A percentile compares a stretch with the other conserved stretches of the same genome.
phyloP scores from a whole-genome alignment of 2,329 filamentous ascomycete species.

The Ilyonectria destructans region DNA sequence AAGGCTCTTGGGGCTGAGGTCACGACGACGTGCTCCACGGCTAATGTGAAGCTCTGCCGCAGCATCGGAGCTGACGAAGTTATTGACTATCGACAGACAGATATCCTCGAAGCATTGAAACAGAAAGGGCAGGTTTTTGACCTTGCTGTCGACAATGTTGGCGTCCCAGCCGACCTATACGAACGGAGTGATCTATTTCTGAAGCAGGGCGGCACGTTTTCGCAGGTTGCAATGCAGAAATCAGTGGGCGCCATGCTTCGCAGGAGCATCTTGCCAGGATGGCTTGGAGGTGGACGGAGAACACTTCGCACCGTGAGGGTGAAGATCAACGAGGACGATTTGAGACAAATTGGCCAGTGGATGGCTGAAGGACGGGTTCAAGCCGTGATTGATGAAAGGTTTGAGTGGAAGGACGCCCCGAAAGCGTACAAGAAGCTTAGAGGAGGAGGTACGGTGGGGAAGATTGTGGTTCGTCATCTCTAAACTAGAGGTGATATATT shows the following conservation, averaged over 20 bases:
- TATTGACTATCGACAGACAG: slow-evolving; percentile 53
- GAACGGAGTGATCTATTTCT: slow-evolving; percentile 39
- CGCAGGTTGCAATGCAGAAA: slow-evolving; percentile 39
- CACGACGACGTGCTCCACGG: slow-evolving; percentile 54
- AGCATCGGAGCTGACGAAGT: slow-evolving; percentile 56
- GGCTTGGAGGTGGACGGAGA: slow-evolving; percentile 36
- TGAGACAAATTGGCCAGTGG: slow-evolving; percentile 35
- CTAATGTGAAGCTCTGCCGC: slow-evolving; percentile 54
- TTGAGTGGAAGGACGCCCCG: slow-evolving; percentile 42
- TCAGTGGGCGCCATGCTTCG: slow-evolving; percentile 11
- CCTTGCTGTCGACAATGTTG: slow-evolving; percentile 50
- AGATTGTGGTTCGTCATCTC: slow-evolving; percentile 43
- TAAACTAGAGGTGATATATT: not conserved
- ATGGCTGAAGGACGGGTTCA: slow-evolving; percentile 48
- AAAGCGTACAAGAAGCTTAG: slow-evolving; percentile 45
- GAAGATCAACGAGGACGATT: slow-evolving; percentile 10
- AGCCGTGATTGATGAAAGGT: slow-evolving; percentile 41
- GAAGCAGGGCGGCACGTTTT: slow-evolving; percentile 38
- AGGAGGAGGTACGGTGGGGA: slow-evolving; percentile 42
- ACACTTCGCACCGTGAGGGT: slow-evolving; percentile 23
- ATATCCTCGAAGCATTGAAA: slow-evolving; percentile 38
- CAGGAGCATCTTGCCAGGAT: slow-evolving; percentile 34
- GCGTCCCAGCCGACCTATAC: slow-evolving; percentile 39
- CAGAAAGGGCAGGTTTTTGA: slow-evolving; percentile 41
- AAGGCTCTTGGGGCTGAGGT: slow-evolving; percentile 54